Evolutionary conservation across 1,284 basidiomycete species (phyloP).

Genomic region (Moniliella sp.): DNA sequence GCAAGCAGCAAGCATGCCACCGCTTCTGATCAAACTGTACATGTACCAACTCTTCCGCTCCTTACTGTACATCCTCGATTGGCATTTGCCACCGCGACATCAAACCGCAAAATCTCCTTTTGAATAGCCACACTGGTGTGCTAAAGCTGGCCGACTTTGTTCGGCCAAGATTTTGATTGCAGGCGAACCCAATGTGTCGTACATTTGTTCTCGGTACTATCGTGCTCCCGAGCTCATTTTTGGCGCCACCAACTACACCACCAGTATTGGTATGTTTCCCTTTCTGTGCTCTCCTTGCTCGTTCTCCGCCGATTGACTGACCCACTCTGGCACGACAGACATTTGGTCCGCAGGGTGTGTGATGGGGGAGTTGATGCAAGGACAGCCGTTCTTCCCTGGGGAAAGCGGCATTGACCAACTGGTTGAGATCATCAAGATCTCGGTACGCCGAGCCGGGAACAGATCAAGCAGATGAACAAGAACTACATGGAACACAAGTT

Average conservation of each 20-base stretch:
- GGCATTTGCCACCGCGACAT: conserved; percentile 78
- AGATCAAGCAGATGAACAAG: conserved; percentile 99
- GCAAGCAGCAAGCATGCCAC: conserved; percentile 97
- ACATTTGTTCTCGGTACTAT: conserved; percentile 99
- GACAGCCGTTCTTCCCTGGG: conserved; percentile 93
- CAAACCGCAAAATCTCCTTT: conserved; percentile 91
- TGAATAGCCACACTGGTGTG: conserved; percentile 85
- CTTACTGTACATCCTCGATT: conserved; percentile 87
- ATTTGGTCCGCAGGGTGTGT: conserved; percentile 99
- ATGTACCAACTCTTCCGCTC: conserved; percentile 94
- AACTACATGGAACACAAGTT: conserved; percentile 99
- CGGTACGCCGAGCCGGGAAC: conserved; percentile 83
- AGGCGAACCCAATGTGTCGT: conserved; percentile 94
- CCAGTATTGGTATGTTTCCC: conserved; percentile 64
- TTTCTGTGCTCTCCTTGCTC: conserved; percentile 1
- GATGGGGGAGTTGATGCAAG: conserved; percentile 98
- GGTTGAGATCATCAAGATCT: conserved; percentile 99
- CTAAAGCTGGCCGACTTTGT: conserved; percentile 89
- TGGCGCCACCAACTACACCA: conserved; percentile 97
- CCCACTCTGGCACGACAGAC: too few species aligned
- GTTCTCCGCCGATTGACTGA: conserved; percentile 1
- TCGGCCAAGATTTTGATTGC: conserved; percentile 93
- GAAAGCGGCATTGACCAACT: conserved; percentile 98
- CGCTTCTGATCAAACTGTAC: conserved; percentile 93
- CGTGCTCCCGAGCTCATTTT: conserved; percentile 97